A percentile compares a stretch with the other conserved stretches of the same genome.
These are phyloP conservation scores for Aspergillus amoenus DNA, from an alignment of 2,329 filamentous ascomycete species.

Conservation along the genomic window DNA sequence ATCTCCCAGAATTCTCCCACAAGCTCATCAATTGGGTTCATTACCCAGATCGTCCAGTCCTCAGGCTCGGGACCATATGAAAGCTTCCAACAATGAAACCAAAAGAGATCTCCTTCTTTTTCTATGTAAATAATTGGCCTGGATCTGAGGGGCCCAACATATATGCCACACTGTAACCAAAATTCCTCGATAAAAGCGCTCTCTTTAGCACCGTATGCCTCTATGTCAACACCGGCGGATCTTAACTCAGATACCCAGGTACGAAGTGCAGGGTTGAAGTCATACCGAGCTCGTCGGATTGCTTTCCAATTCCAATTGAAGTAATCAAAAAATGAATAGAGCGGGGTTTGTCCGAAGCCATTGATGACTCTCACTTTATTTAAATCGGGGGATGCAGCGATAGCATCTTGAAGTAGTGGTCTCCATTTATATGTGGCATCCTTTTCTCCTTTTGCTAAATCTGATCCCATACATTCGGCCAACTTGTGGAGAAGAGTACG, in stretches of 20 bases:
- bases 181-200: too few relatives aligned
- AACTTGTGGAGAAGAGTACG: not conserved
- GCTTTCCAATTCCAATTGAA: not conserved
- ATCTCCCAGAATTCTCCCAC: not conserved
- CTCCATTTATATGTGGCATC: not conserved
- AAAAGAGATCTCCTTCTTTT: too few relatives aligned
- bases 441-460: not conserved
- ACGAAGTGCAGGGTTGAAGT: not conserved
- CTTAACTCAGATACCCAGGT: not conserved
- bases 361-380: too few relatives aligned
- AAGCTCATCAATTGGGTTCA: not conserved
- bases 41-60: not conserved
- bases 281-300: not conserved
- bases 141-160: too few relatives aligned
- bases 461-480: not conserved
- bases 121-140: accelerated
- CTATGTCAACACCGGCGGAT: not conserved
- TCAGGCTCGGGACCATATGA: not conserved
- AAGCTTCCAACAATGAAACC: too few relatives aligned
- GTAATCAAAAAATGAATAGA: accelerated
- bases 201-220: not conserved
- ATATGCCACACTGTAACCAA: accelerated
- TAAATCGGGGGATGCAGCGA: not conserved
- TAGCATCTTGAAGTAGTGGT: not conserved
- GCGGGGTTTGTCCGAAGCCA: accelerated